Conservation (phyloP, 2,329 filamentous ascomycete genomes). For the Clarireedia hainanense region DNA sequence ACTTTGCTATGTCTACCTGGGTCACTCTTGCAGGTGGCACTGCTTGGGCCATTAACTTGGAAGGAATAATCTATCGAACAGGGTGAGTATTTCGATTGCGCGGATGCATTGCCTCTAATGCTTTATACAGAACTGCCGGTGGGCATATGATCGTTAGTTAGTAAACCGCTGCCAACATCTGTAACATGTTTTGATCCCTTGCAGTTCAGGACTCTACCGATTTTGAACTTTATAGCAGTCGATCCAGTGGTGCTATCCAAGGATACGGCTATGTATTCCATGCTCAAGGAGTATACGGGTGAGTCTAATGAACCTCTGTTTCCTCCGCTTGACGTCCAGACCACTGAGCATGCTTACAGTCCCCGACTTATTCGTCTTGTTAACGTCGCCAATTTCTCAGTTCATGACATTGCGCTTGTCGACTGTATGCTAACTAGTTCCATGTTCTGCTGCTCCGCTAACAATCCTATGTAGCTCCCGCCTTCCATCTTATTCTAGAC, state of each 20-base stretch:
- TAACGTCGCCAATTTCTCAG: slow-evolving; percentile 13
- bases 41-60: slow-evolving; percentile 42
- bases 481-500: slow-evolving; percentile 30
- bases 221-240: slow-evolving; percentile 46
- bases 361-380: slow-evolving; percentile 15
- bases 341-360: neutral
- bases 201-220: slow-evolving; percentile 38
- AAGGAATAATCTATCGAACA: slow-evolving; percentile 44
- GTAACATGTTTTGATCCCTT: neutral
- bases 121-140: slow-evolving; percentile 24
- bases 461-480: neutral
- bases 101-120: too few relatives aligned
- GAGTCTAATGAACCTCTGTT: neutral
- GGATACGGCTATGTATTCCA: slow-evolving; percentile 44
- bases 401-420: slow-evolving; percentile 18
- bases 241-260: slow-evolving; percentile 43
- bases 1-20: slow-evolving; percentile 39
- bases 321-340: too few relatives aligned
- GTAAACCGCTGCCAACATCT: neutral
- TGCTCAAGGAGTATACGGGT: slow-evolving; percentile 7
- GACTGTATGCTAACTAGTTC: slow-evolving; percentile 9
- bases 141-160: slow-evolving; percentile 44
- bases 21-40: slow-evolving; percentile 39
- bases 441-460: neutral
- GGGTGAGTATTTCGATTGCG: slow-evolving; percentile 22